These are phyloP conservation scores for Eucalyptus guilfoylei DNA, from an alignment of 345 rosid species.

Conservation along the genomic window DNA sequence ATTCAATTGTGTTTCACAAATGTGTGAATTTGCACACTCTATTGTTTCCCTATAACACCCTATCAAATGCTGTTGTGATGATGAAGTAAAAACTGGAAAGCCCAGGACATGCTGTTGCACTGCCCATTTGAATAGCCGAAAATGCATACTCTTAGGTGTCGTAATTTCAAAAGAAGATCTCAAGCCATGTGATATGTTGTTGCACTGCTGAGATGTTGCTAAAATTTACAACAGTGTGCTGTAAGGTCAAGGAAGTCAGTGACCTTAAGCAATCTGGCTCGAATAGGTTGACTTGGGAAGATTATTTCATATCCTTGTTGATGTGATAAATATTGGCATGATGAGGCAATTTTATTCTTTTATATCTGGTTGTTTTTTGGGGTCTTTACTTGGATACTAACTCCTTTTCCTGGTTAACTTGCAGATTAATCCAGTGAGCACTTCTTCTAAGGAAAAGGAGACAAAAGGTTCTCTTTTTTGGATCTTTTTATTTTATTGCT, in stretches of 20 bases:
- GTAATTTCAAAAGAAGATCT: background rate
- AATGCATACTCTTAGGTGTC: background rate
- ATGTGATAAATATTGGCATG: background rate
- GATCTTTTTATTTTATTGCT: background rate
- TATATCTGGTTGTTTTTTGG: background rate
- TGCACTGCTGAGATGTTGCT: background rate
- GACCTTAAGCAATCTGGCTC: background rate
- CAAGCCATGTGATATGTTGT: background rate
- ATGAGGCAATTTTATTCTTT: background rate
- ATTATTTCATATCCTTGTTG: background rate
- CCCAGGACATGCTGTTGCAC: background rate
- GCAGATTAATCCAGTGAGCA: slow-evolving; percentile 22
- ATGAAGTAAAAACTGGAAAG: background rate
- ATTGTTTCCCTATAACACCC: background rate
- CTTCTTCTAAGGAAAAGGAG: slow-evolving; percentile 16
- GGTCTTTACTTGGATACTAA: background rate
- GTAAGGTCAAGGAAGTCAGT: background rate
- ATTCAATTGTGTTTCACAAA: background rate
- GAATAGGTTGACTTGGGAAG: background rate
- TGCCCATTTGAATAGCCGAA: background rate
- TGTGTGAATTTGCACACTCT: background rate
- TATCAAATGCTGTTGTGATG: background rate
- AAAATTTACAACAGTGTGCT: background rate
- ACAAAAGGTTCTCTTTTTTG: slow-evolving; percentile 27
- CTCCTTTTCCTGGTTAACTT: background rate